Evolutionary conservation across 2,329 filamentous ascomycete species (phyloP).

Genomic region (Teratosphaeriaceae sp.): DNA sequence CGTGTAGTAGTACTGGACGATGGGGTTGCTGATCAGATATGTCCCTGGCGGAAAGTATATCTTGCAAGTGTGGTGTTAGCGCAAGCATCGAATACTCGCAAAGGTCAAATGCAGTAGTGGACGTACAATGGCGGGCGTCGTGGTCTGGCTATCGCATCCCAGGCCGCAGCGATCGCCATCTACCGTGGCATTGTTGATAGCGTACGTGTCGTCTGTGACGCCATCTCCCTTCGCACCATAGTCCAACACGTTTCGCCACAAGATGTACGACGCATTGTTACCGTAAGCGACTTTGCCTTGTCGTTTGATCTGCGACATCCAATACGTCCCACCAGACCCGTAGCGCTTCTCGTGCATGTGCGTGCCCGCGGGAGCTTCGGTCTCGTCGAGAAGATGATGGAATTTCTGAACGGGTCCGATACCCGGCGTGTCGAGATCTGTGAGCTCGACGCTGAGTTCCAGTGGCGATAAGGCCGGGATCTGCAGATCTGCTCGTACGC

Average conservation of each 20-base stretch:
- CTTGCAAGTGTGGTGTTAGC: no score
- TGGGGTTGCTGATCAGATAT: slow-evolving; percentile 70
- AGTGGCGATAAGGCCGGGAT: slow-evolving; percentile 11
- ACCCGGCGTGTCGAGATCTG: slow-evolving; percentile 5
- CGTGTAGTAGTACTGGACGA: slow-evolving; percentile 87
- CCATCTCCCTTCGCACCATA: slow-evolving; percentile 50
- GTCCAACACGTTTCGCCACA: slow-evolving; percentile 44
- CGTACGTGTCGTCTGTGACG: slow-evolving; percentile 72
- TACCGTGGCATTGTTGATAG: slow-evolving; percentile 29
- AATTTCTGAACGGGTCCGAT: slow-evolving; percentile 2
- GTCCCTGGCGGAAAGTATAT: slow-evolving; percentile 87
- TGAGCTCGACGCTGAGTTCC: slow-evolving; percentile 13
- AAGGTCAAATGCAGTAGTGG: no score
- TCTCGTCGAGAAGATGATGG: slow-evolving; percentile 1
- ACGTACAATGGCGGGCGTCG: slow-evolving; percentile 75
- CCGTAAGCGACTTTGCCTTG: slow-evolving; percentile 35
- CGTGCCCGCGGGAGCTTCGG: slow-evolving; percentile 9
- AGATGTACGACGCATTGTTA: slow-evolving; percentile 34
- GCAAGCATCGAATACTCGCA: no score
- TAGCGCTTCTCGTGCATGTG: slow-evolving; percentile 23
- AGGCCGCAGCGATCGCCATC: slow-evolving; percentile 26
- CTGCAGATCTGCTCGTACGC: slow-evolving; percentile 6
- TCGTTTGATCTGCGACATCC: slow-evolving; percentile 37
- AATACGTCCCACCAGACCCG: slow-evolving; percentile 29
- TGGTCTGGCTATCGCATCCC: slow-evolving; percentile 72